A percentile compares a stretch with the other conserved stretches of the same genome.
Conservation (phyloP, 352 stramenopile species). For the Globisporangium apiculatum region DNA sequence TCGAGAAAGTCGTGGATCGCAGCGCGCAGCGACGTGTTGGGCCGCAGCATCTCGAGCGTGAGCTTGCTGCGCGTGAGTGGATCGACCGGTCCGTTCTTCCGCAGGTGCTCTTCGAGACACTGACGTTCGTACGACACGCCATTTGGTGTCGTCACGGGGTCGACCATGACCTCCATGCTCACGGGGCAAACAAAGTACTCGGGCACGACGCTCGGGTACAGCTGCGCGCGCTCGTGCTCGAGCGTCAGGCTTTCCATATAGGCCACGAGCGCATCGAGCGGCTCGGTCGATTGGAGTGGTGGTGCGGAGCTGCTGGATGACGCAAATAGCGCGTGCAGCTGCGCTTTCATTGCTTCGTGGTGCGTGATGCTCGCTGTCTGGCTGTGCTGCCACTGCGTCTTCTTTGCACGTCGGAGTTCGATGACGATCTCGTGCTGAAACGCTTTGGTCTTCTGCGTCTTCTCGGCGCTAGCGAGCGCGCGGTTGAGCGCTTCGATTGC, state of each 20-base stretch:
- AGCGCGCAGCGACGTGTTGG: slow-evolving; percentile 54
- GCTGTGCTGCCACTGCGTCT: slow-evolving; percentile 48
- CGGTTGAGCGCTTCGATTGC: slow-evolving; percentile 43
- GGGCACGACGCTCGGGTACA: slow-evolving; percentile 49
- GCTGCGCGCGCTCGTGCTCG: slow-evolving; percentile 34
- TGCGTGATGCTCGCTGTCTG: slow-evolving; percentile 30
- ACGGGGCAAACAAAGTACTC: slow-evolving; percentile 80
- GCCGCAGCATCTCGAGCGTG: slow-evolving; percentile 63
- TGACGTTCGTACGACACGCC: slow-evolving; percentile 71
- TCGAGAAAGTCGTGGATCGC: slow-evolving; percentile 74
- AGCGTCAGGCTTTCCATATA: slow-evolving; percentile 55
- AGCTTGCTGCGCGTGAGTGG: slow-evolving; percentile 60
- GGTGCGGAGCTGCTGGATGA: not conserved
- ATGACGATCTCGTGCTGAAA: slow-evolving; percentile 56
- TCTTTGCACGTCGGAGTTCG: slow-evolving; percentile 55
- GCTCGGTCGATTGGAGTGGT: too few species aligned
- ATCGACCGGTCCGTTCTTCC: slow-evolving; percentile 57
- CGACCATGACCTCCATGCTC: slow-evolving; percentile 79
- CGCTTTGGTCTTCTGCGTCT: slow-evolving; percentile 41
- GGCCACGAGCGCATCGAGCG: slow-evolving; percentile 39
- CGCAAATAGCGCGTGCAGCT: slow-evolving; percentile 32
- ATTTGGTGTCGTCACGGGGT: slow-evolving; percentile 73
- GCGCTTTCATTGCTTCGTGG: slow-evolving; percentile 33
- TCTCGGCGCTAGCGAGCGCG: slow-evolving; percentile 44
- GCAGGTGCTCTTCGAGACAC: slow-evolving; percentile 64